A percentile compares a stretch with the other conserved stretches of the same genome.
These are phyloP conservation scores for Dalbergia cochinchinensis DNA, from an alignment of 306 rosid species.

Conservation along the genomic window DNA sequence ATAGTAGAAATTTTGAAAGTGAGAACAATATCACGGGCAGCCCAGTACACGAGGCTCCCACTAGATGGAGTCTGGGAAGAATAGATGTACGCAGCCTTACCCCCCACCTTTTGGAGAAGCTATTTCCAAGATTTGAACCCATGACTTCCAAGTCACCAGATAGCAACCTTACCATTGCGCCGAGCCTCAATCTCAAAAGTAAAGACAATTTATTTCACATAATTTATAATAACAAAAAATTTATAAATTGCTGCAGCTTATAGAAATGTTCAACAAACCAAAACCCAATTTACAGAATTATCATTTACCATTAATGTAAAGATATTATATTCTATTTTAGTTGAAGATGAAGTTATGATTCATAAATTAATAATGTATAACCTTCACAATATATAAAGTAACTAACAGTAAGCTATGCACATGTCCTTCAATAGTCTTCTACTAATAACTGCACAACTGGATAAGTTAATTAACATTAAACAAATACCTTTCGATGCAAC, in stretches of 20 bases:
- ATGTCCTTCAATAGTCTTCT: neutral
- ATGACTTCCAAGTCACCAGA: too few relatives aligned
- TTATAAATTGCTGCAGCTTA: conserved; percentile 9
- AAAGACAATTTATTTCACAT: neutral
- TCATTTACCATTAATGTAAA: neutral
- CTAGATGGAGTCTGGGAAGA: too few relatives aligned
- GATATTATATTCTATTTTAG: neutral
- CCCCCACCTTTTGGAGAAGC: too few relatives aligned
- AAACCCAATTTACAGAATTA: conserved; percentile 26
- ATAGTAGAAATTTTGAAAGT: conserved; percentile 12
- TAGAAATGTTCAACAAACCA: conserved; percentile 11
- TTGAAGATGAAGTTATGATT: conserved; percentile 12
- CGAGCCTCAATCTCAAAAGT: too few relatives aligned
- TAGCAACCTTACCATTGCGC: too few relatives aligned
- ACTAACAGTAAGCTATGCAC: neutral
- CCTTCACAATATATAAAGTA: neutral
- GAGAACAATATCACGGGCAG: neutral
- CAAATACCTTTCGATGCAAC: conserved; percentile 82
- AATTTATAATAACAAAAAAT: conserved; percentile 24
- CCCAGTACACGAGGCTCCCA: too few relatives aligned
- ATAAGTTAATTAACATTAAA: conserved; percentile 16
- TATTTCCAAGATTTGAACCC: too few relatives aligned
- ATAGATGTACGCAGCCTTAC: too few relatives aligned
- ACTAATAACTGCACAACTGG: conserved; percentile 21
- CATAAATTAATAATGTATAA: neutral